Conservation (phyloP, 768 basidiomycete genomes). For the Cystofilobasidium ferigula region DNA sequence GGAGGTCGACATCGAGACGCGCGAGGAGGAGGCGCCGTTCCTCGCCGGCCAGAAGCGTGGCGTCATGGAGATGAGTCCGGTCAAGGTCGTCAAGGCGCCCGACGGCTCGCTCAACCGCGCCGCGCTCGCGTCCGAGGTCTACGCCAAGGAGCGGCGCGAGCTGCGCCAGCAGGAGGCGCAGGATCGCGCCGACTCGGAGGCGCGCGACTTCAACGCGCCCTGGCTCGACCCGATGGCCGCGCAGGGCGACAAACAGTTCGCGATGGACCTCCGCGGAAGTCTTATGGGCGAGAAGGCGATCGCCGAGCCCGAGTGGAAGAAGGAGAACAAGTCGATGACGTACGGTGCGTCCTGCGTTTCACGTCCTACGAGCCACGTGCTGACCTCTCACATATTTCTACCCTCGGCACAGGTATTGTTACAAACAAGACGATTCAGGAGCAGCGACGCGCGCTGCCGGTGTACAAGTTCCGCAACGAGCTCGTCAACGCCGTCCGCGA, state of each 20-base stretch:
- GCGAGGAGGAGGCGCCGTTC: constrained; percentile 94
- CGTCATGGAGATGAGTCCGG: constrained; percentile 87
- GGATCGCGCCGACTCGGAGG: constrained; percentile 85
- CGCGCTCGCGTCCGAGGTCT: constrained; percentile 79
- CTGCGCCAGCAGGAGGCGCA: constrained; percentile 87
- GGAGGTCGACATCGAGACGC: constrained; percentile 91
- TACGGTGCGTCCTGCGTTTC: constrained; percentile 47
- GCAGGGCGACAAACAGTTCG: constrained; percentile 73
- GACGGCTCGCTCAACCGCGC: constrained; percentile 95
- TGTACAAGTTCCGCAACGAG: constrained; percentile 85
- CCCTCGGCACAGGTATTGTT: constrained; percentile 46
- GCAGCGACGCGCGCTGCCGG: constrained; percentile 79
- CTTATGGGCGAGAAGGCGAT: constrained; percentile 70
- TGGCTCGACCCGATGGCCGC: constrained; percentile 98
- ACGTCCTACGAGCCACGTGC: background rate
- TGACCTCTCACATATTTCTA: background rate
- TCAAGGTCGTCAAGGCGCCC: constrained; percentile 96
- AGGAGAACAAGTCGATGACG: constrained; percentile 81
- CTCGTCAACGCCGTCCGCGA: constrained; percentile 79
- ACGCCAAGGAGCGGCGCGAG: constrained; percentile 91
- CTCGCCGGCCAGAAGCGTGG: constrained; percentile 90
- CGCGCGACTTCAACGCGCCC: constrained; percentile 85
- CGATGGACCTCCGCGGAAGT: constrained; percentile 65
- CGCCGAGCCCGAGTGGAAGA: constrained; percentile 81
- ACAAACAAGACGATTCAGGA: constrained; percentile 84